Base-by-base conservation (phyloP, 108 stramenopile species). In the Nitzschia sp. region DNA sequence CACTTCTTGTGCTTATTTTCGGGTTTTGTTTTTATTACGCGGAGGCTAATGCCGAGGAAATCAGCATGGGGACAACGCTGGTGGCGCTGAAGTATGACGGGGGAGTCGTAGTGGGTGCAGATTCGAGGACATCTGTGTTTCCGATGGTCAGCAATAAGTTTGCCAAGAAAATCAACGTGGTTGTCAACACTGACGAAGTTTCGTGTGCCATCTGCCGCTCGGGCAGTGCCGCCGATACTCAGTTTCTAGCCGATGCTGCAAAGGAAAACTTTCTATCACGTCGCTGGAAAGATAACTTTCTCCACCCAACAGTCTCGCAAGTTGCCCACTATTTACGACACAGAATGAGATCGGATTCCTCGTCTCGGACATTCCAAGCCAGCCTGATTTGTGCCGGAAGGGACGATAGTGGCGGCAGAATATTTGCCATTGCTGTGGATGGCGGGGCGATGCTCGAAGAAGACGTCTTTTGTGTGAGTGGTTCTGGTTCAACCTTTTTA, bases 151-250 rank as follows among this genome's bases (percentile, higher is more conserved):
- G 81, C 70, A 91, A 95, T 64, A 81, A 91, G 28, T 85, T 84
- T 49, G 90, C 93, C 0, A 74, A 86, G 36, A 95, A 95, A 56
- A 70, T 91, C 23, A 62, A 66, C 35, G 28, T 49, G 4, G 36
- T 77, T 69, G 19, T 65, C 46, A 18, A 59, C 23, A 24, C 35
- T 29, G 35, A 65, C 49, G 53, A 54, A 58, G 30, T 66, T 35
- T 82, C 85, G n/a, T 89, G 85, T 72, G 81, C 88, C 32, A 66
- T 95, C 26, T 86, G 86, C 51, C 85, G 93, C 42, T 90, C 89
- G 5, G 93, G 93, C 5, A 90, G 88, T 75, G 90, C 93, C 5
- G 90, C 93, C 28, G 90, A 95, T 74, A 95, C 93, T 0, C 93
- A 95, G 68, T 69, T 64, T 54, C 68, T 95, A 38, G 79, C 86